Conservation (phyloP, 2,329 filamentous ascomycete species). For the Stagonosporopsis vannaccii region DNA sequence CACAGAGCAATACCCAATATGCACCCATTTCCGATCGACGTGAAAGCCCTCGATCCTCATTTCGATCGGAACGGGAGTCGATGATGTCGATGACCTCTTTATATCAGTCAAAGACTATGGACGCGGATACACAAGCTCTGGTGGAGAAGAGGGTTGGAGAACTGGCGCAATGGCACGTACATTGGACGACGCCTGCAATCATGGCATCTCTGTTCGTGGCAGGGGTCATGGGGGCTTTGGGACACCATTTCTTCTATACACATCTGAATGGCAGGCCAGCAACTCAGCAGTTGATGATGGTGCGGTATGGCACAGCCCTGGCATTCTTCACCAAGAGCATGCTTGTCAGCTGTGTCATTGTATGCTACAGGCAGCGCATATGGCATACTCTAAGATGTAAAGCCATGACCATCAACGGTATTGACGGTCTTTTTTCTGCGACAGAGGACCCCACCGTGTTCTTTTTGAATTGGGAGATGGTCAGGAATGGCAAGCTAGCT, state of each 20-base stretch:
- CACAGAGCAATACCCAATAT: constrained; percentile 27
- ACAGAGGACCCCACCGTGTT: constrained; percentile 47
- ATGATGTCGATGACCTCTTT: constrained; percentile 33
- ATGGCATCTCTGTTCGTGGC: constrained; percentile 40
- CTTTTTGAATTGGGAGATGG: constrained; percentile 45
- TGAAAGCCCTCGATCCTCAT: constrained; percentile 22
- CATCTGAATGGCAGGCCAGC: constrained; percentile 41
- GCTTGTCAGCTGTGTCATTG: constrained; percentile 43
- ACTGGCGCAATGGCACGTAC: constrained; percentile 46
- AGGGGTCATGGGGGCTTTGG: constrained; percentile 42
- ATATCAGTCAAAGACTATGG: constrained; percentile 36
- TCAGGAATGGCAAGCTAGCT: constrained; percentile 45
- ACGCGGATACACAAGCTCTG: constrained; percentile 43
- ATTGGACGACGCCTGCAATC: constrained; percentile 45
- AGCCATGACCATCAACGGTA: constrained; percentile 48
- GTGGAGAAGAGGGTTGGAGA: constrained; percentile 44
- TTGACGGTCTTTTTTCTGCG: constrained; percentile 48
- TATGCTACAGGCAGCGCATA: constrained; percentile 49
- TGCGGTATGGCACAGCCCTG: constrained; percentile 47
- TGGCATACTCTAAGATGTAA: constrained; percentile 48
- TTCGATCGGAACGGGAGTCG: constrained; percentile 31
- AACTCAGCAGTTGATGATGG: constrained; percentile 42
- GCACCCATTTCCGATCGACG: constrained; percentile 25
- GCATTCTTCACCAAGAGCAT: constrained; percentile 50
- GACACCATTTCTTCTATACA: constrained; percentile 47